Percentiles rank a stretch among this genome's conserved stretches.
These are phyloP conservation scores for Vitis riparia DNA, from an alignment of 164 flowering plant species.

Conservation along the genomic window DNA sequence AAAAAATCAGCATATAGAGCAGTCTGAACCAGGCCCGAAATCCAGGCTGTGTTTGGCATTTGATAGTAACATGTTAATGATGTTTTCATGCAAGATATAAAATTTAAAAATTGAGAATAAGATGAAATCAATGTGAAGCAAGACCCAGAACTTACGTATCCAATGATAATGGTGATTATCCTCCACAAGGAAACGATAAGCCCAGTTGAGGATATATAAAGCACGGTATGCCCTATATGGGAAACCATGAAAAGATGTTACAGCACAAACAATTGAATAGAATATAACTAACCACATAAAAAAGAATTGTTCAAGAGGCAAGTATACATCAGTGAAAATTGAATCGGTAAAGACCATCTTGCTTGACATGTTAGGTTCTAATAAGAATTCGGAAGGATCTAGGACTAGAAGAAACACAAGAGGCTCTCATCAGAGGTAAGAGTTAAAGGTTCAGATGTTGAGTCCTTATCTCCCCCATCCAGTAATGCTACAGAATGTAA, in stretches of 20 bases:
- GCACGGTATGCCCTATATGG: conserved; percentile 55
- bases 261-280: neutral
- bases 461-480: too few species aligned
- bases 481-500: too few species aligned
- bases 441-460: too few species aligned
- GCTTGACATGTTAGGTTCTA: too few species aligned
- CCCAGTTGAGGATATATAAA: conserved; percentile 58
- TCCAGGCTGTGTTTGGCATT: conserved; percentile 46
- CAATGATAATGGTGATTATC: conserved; percentile 34
- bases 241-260: neutral
- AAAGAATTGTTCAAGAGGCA: too few species aligned
- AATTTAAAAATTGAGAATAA: neutral
- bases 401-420: too few species aligned
- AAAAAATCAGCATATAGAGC: conserved; percentile 73
- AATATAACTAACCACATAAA: too few species aligned
- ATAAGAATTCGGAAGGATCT: too few species aligned
- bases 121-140: neutral
- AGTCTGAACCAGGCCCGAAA: conserved; percentile 70
- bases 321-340: too few species aligned
- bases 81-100: neutral
- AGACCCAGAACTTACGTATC: conserved; percentile 46
- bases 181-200: conserved; percentile 52
- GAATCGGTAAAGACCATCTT: too few species aligned
- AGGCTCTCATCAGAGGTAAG: too few species aligned
- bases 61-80: neutral